Conservation (phyloP, 352 stramenopile species). For the Globisporangium spinosum region DNA sequence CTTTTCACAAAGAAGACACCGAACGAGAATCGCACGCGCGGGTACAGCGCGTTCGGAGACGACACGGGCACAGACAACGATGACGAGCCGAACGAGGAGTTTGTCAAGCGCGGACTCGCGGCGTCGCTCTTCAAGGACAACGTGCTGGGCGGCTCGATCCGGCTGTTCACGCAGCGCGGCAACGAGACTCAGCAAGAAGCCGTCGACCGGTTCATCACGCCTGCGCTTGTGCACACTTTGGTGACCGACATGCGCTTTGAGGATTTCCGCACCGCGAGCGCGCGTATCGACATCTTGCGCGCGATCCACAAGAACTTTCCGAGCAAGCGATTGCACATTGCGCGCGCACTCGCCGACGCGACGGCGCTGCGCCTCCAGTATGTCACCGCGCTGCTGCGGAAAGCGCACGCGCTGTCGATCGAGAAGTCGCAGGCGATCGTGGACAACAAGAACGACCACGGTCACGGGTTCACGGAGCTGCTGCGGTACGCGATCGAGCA, state of each 20-base stretch:
- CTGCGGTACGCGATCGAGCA: constrained; percentile 83
- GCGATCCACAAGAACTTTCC: constrained; percentile 84
- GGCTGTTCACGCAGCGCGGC: constrained; percentile 21
- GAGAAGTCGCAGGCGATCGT: constrained; percentile 53
- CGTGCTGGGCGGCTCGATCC: constrained; percentile 24
- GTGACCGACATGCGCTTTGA: constrained; percentile 82
- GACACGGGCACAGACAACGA: constrained; percentile 78
- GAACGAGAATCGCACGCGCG: constrained; percentile 20
- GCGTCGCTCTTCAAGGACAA: constrained; percentile 75
- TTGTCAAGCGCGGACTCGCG: constrained; percentile 77
- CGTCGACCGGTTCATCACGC: constrained; percentile 72
- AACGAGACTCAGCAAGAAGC: constrained; percentile 42
- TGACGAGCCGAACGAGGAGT: constrained; percentile 72
- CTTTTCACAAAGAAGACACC: constrained; percentile 49
- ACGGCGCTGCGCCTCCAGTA: constrained; percentile 67
- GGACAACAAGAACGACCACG: constrained; percentile 68
- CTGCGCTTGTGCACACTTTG: constrained; percentile 70
- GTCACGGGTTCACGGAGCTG: constrained; percentile 79
- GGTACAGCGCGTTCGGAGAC: constrained; percentile 65
- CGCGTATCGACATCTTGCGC: constrained; percentile 74
- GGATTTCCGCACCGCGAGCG: constrained; percentile 82
- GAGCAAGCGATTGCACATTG: constrained; percentile 61
- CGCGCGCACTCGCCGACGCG: constrained; percentile 66
- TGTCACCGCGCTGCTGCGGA: constrained; percentile 42
- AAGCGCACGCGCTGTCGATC: constrained; percentile 49